Conservation (phyloP, 73 alveolate genomes). For the Tetrahymena malaccensis region DNA sequence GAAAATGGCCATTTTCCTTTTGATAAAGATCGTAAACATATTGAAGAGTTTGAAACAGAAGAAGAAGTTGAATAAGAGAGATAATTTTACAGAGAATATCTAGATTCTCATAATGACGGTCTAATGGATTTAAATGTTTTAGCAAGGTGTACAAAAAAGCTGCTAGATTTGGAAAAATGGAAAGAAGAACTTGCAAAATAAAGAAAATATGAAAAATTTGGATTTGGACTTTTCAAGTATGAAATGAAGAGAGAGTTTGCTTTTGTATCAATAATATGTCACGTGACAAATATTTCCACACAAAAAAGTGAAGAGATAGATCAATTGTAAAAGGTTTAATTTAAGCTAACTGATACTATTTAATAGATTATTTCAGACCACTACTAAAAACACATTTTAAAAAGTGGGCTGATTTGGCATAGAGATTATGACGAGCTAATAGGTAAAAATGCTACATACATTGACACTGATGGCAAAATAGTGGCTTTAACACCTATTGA, state of each 20-base stretch:
- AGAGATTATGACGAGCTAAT: neutral
- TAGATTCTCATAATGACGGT: neutral
- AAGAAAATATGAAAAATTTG: neutral
- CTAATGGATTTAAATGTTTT: neutral
- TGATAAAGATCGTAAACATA: neutral
- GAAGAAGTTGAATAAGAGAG: neutral
- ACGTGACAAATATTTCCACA: neutral
- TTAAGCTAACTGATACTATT: neutral
- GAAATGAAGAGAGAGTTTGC: neutral
- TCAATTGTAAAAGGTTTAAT: neutral
- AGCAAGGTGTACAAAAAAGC: neutral
- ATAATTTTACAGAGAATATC: neutral
- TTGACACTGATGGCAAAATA: neutral
- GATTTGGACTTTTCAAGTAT: neutral
- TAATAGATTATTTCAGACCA: neutral
- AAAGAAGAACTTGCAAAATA: neutral
- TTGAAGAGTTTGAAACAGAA: neutral
- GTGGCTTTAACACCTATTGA: neutral
- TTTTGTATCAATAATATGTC: neutral
- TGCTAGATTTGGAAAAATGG: neutral
- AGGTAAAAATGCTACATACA: neutral
- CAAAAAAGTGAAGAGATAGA: neutral
- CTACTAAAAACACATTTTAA: neutral
- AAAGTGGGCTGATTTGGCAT: neutral
- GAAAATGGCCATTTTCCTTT: neutral